Conservation (phyloP, 768 basidiomycete genomes). For the Gloeophyllum trabeum region DNA sequence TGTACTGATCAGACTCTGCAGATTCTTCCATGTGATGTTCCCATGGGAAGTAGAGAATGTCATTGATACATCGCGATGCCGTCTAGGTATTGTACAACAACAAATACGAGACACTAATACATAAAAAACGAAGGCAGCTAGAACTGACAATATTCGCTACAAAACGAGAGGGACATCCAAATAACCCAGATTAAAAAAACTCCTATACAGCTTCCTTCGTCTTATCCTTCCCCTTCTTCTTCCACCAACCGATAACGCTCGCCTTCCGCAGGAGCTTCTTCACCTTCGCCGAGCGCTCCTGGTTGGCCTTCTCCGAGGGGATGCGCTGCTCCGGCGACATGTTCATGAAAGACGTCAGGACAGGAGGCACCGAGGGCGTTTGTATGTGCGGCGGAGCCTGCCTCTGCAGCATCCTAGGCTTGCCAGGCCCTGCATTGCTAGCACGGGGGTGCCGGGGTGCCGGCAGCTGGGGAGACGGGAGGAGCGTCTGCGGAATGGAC, state of each 20-base stretch:
- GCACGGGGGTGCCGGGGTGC: no score
- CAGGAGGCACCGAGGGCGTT: not conserved
- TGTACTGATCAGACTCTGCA: no score
- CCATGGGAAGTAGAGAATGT: no score
- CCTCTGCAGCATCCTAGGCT: not conserved
- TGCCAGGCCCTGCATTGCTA: not conserved
- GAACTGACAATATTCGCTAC: no score
- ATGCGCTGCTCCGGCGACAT: not conserved
- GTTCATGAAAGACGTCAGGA: not conserved
- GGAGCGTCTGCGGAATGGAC: not conserved
- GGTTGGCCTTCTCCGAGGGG: not conserved
- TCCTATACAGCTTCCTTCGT: no score
- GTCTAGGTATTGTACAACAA: no score
- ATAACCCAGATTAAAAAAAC: no score
- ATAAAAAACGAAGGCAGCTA: no score
- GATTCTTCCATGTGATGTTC: no score
- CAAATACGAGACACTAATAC: no score
- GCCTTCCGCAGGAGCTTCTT: not conserved
- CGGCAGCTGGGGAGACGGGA: not conserved
- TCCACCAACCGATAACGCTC: not conserved
- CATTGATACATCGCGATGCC: no score
- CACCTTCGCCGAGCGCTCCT: not conserved
- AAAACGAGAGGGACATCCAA: no score
- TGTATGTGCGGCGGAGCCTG: not conserved
- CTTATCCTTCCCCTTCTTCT: not conserved